Evolutionary conservation across 805 yeast species (phyloP), one percentile per base, ranked within the genome.

Genomic region (Candida morakotiae): DNA sequence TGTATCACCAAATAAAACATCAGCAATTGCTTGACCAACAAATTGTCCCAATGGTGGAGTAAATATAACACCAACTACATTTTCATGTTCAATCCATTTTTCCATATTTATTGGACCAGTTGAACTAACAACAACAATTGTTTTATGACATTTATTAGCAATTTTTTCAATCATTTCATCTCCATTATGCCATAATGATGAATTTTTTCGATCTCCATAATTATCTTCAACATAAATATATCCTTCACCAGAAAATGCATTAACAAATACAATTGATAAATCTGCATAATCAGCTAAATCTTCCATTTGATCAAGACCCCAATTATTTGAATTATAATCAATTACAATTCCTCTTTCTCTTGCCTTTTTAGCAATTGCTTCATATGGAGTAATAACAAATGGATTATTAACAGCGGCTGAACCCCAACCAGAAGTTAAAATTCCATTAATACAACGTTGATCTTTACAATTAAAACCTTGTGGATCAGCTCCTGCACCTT

Each of bases 81-180:
- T 77, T 37, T 73, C 78, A 46, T 74, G 58, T 22, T 77, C 79
- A 43, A 79, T 69, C 75, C 75, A 71, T 35, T 60, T 59, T 44
- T 79, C 84, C 60, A 79, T 58, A 42, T 73, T 68, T 13, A 79
- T 77, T 2, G 79, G 81, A 1, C 84, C 85, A 4, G 78, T 79
- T 1, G 81, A 55, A 35, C 73, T 73, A n/a, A 79, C 68, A 3
- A 77, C 76, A 15, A 80, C 81, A 16, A 79, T 64, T 2, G 81
- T 77, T 46, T 74, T 77, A 13, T 60, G 60, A 46, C 79, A 75
- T 40, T 66, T 64, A 24, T 58, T 62, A 2, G 81, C 73, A 35
- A 79, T 67, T 16, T 55, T 61, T 16, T 63, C 52, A 34, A 80
- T 75, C 37, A 77, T 56, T 24, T 65, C 69, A 45, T 79, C 83